Evolutionary conservation across 495 filamentous ascomycete genomes (phyloP).

Genomic region (Hypoxylon fragiforme): DNA sequence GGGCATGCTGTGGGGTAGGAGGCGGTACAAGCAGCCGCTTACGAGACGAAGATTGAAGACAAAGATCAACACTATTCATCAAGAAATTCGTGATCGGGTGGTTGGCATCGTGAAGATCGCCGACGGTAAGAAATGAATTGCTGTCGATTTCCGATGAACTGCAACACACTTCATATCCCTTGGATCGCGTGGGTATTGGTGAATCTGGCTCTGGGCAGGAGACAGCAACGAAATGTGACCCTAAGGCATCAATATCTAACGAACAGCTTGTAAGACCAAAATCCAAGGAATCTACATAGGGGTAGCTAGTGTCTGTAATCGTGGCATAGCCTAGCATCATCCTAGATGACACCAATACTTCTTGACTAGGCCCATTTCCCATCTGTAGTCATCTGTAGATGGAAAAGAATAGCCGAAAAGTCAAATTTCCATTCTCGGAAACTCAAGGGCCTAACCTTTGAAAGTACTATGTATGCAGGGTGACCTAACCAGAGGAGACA

Average conservation of each 20-base stretch:
- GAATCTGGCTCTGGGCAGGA: not conserved
- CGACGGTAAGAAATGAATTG: slow-evolving; percentile 16
- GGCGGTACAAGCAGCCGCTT: slow-evolving; percentile 27
- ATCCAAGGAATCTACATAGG: slow-evolving; percentile 21
- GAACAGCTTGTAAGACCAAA: slow-evolving; percentile 12
- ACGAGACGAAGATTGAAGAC: slow-evolving; percentile 9
- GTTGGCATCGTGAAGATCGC: slow-evolving; percentile 28
- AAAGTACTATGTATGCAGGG: slow-evolving; percentile 23
- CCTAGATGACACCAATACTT: slow-evolving; percentile 15
- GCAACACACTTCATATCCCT: slow-evolving; percentile 9
- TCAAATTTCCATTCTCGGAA: slow-evolving; percentile 26
- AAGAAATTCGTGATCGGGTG: slow-evolving; percentile 14
- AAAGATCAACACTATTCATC: slow-evolving; percentile 23
- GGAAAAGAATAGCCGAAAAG: slow-evolving; percentile 17
- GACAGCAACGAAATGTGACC: slow-evolving; percentile 1
- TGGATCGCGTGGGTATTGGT: not conserved
- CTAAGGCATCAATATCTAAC: slow-evolving; percentile 28
- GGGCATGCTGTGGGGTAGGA: slow-evolving; percentile 30
- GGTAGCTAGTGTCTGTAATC: slow-evolving; percentile 14
- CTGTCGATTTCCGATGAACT: slow-evolving; percentile 16
- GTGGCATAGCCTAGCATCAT: slow-evolving; percentile 24
- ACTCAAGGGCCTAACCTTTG: slow-evolving; percentile 11
- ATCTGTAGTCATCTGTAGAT: slow-evolving; percentile 14
- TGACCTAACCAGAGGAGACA: slow-evolving; percentile 34
- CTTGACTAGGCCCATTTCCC: slow-evolving; percentile 18